Evolutionary conservation across 345 rosid genomes (phyloP).

Genomic region (Dipteronia dyeriana): DNA sequence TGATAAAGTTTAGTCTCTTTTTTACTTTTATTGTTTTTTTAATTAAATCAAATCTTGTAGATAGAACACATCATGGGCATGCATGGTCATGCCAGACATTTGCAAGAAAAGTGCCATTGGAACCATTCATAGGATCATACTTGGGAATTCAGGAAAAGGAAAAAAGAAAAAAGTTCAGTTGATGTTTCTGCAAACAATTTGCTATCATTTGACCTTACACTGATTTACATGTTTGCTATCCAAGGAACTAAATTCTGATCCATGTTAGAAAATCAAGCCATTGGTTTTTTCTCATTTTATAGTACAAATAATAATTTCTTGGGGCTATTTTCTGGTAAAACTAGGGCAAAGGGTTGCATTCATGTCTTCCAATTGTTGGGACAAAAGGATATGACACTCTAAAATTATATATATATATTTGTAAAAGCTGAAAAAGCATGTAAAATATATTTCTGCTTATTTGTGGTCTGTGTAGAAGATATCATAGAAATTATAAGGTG

Average conservation of each 20-base stretch:
- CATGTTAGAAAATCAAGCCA: too few relatives aligned
- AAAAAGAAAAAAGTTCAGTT: too few relatives aligned
- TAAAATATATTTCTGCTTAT: neutral
- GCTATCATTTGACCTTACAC: too few relatives aligned
- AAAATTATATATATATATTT: neutral
- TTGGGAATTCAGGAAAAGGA: neutral
- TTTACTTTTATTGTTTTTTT: neutral
- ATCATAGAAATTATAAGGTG: too few relatives aligned
- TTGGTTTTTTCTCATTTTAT: too few relatives aligned
- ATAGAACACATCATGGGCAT: neutral
- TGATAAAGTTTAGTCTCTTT: too few relatives aligned
- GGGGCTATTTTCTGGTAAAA: neutral
- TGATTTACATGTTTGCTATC: too few relatives aligned
- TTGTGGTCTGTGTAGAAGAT: too few relatives aligned
- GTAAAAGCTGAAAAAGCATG: neutral
- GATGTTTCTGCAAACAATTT: too few relatives aligned
- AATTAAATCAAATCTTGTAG: neutral
- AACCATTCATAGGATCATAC: neutral
- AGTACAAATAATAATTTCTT: too few relatives aligned
- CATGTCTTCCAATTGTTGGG: neutral
- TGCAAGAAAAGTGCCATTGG: neutral
- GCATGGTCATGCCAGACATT: neutral
- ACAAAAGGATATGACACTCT: neutral
- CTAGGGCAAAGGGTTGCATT: neutral
- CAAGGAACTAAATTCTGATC: too few relatives aligned